Evolutionary conservation across 75 land plant species (phyloP).

Genomic region (Pinus taeda): DNA sequence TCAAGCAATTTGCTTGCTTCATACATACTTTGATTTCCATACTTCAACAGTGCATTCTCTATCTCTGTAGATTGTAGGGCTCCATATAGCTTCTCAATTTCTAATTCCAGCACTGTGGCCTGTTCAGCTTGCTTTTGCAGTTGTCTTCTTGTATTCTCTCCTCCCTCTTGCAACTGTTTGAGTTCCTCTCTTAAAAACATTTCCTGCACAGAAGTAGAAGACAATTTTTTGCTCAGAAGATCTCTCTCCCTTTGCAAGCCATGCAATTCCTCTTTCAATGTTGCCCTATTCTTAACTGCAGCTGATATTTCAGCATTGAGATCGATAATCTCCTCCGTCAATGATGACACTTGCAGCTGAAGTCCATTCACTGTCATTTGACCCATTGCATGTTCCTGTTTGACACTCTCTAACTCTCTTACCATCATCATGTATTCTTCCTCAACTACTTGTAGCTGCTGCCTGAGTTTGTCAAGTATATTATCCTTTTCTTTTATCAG

Average conservation of each 20-base stretch:
- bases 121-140: conserved; percentile 3
- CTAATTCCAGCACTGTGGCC: background rate
- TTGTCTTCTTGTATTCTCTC: background rate
- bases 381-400: conserved; percentile 3
- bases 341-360: background rate
- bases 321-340: conserved; percentile 2
- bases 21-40: conserved; percentile 6
- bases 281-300: background rate
- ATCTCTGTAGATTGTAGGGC: background rate
- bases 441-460: conserved; percentile 2
- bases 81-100: conserved; percentile 1
- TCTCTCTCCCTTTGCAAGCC: background rate
- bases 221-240: background rate
- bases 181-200: background rate
- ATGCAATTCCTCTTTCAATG: background rate
- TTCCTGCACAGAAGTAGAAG: background rate
- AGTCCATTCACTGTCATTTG: conserved; percentile 1
- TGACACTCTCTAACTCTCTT: background rate
- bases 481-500: background rate
- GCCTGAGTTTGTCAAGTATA: background rate
- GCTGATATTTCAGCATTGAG: conserved; percentile 4
- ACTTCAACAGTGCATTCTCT: background rate
- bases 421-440: conserved; percentile 1
- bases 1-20: background rate
- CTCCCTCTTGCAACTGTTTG: background rate